Percentiles rank a stretch among this genome's conserved stretches.
These are phyloP conservation scores for Euphorbia tirucalli DNA, from an alignment of 345 rosid genomes.

Conservation along the genomic window DNA sequence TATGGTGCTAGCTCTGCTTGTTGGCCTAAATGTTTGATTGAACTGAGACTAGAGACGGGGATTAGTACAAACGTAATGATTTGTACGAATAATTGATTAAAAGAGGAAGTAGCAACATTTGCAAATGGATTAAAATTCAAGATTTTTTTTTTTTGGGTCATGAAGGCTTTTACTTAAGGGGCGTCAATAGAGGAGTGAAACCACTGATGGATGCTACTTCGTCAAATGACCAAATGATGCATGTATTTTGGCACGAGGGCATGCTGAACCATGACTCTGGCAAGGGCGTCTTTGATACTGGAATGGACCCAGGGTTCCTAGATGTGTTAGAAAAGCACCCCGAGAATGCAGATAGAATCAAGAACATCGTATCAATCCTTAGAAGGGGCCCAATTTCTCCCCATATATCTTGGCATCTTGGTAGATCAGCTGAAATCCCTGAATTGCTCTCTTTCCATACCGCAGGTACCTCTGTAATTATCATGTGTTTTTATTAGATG, in stretches of 20 bases:
- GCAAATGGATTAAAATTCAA: neutral
- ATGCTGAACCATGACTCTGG: constrained; percentile 75
- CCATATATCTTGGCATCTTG: constrained; percentile 60
- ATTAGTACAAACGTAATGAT: neutral
- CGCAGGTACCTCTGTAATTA: constrained; percentile 33
- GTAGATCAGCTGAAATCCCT: constrained; percentile 47
- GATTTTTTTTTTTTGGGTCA: neutral
- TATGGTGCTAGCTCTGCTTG: neutral
- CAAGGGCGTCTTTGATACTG: constrained; percentile 65
- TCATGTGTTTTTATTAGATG: neutral
- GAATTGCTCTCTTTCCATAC: constrained; percentile 76
- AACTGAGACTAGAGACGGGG: neutral
- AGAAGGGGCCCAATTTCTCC: constrained; percentile 75
- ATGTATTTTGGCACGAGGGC: constrained; percentile 85
- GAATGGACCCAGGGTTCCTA: constrained; percentile 62
- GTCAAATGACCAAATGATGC: constrained; percentile 25
- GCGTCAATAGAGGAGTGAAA: neutral
- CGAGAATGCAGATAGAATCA: constrained; percentile 71
- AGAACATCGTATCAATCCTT: constrained; percentile 84
- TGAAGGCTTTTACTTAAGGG: neutral
- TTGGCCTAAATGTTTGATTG: neutral
- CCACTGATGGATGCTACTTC: constrained; percentile 11
- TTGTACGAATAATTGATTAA: neutral
- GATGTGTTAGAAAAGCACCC: constrained; percentile 80
- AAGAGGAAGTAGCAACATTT: neutral